Evolutionary conservation across 2,329 filamentous ascomycete genomes (phyloP).

Genomic region (Blastomyces silverae): DNA sequence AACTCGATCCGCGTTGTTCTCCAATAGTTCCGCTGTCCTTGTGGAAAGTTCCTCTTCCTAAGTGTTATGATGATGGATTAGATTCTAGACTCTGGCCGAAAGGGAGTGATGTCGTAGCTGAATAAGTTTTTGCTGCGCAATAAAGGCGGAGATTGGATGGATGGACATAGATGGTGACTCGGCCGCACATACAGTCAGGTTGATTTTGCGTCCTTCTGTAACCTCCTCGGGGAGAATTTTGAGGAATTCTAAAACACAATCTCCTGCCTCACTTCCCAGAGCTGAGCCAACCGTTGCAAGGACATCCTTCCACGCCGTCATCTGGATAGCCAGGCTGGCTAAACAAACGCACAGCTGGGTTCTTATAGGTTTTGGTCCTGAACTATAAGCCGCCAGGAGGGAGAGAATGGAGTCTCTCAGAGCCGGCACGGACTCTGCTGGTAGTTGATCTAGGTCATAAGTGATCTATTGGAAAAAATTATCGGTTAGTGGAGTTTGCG

Average conservation of each 20-base stretch:
- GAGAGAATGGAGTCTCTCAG: conserved; percentile 78
- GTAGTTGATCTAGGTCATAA: conserved; percentile 88
- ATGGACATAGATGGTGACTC: conserved; percentile 36
- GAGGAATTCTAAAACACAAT: conserved; percentile 90
- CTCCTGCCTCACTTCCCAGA: conserved; percentile 63
- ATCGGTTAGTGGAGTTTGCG: conserved; percentile 5
- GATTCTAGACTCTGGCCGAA: conserved; percentile 34
- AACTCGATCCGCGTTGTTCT: conserved; percentile 84
- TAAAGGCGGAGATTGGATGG: conserved; percentile 34
- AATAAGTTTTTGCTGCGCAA: conserved; percentile 20
- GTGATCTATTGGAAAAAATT: conserved; percentile 61
- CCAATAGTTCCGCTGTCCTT: conserved; percentile 81
- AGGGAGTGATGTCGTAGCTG: conserved; percentile 19
- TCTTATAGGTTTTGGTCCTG: conserved; percentile 73
- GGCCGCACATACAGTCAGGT: conserved; percentile 86
- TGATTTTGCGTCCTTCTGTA: conserved; percentile 98
- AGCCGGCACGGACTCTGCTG: conserved; percentile 63
- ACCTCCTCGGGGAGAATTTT: conserved; percentile 97
- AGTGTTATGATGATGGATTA: conserved; percentile 44
- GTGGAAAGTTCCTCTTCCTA: conserved; percentile 91
- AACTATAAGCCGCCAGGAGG: conserved; percentile 71
- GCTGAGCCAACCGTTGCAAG: conserved; percentile 71
- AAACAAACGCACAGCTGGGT: conserved; percentile 93
- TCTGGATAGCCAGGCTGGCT: conserved; percentile 90
- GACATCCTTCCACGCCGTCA: conserved; percentile 93